phyloP scores from a whole-genome alignment of 2,329 filamentous ascomycete genomes.

The Metarhizium sp. region DNA sequence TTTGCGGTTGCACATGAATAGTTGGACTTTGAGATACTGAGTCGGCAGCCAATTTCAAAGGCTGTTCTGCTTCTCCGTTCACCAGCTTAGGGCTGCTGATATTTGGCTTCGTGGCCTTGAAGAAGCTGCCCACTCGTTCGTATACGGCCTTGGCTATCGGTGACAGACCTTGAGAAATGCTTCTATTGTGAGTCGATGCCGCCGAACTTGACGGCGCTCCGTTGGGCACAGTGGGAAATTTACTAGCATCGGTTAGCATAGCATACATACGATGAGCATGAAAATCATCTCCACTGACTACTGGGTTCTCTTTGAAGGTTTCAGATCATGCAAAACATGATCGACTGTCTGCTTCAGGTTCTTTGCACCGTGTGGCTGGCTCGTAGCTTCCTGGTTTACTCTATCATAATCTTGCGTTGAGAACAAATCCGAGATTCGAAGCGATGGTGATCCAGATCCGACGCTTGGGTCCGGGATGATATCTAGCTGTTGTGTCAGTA shows the following conservation, averaged over 20 bases:
- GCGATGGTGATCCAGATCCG: conserved; percentile 44
- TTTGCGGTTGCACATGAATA: neutral
- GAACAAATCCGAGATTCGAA: conserved; percentile 41
- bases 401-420: conserved; percentile 49
- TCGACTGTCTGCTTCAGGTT: conserved; percentile 62
- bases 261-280: neutral
- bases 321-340: conserved; percentile 66
- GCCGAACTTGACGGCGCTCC: conserved; percentile 7
- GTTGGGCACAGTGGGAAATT: conserved; percentile 34
- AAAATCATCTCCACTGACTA: conserved; percentile 39
- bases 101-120: conserved; percentile 28
- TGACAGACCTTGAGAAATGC: conserved; percentile 33
- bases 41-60: conserved; percentile 12
- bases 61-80: conserved; percentile 24
- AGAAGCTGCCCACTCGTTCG: conserved; percentile 29
- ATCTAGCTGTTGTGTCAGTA: conserved; percentile 29
- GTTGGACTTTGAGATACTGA: conserved; percentile 7
- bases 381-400: conserved; percentile 61
- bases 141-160: conserved; percentile 36
- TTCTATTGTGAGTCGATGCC: conserved; percentile 12
- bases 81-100: conserved; percentile 19
- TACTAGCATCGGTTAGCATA: conserved; percentile 32
- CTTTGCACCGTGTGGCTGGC: conserved; percentile 48
- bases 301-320: conserved; percentile 59
- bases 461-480: conserved; percentile 57